Conservation (phyloP, 2,329 filamentous ascomycete species). For the Hypocrella siamensis region DNA sequence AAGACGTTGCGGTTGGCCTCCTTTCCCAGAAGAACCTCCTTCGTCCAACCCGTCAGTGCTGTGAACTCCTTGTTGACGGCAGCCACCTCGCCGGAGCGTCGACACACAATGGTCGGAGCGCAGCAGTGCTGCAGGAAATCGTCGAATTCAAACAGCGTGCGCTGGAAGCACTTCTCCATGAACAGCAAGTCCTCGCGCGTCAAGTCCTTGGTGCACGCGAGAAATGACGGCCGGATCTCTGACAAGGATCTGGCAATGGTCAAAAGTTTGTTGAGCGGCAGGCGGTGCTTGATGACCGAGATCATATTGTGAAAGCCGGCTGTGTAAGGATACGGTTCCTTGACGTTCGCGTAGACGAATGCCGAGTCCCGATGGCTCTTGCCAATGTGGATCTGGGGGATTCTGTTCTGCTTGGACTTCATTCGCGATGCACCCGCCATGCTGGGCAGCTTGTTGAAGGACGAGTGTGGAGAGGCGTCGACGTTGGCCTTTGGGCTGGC, state of each 20-base stretch:
- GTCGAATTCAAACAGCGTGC: conserved; percentile 83
- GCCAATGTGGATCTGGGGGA: conserved; percentile 34
- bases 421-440: conserved; percentile 16
- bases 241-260: conserved; percentile 78
- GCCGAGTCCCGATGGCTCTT: conserved; percentile 60
- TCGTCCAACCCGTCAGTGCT: conserved; percentile 89
- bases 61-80: conserved; percentile 93
- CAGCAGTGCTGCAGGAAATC: conserved; percentile 80
- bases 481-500: conserved; percentile 43
- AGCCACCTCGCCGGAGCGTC: conserved; percentile 86
- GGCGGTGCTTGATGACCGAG: conserved; percentile 62
- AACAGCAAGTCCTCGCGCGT: conserved; percentile 83
- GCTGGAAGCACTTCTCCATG: conserved; percentile 94
- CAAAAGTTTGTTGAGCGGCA: conserved; percentile 60
- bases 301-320: conserved; percentile 81
- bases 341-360: conserved; percentile 75
- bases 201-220: conserved; percentile 79
- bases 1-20: conserved; percentile 82
- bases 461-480: conserved; percentile 33
- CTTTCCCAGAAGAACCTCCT: conserved; percentile 74
- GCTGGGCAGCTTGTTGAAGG: conserved; percentile 12
- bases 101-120: conserved; percentile 81
- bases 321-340: conserved; percentile 83
- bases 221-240: conserved; percentile 83
- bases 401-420: conserved; percentile 27